These are phyloP conservation scores for Zelonia costaricensis DNA, from an alignment of 208 protist genomes.

Conservation along the genomic window DNA sequence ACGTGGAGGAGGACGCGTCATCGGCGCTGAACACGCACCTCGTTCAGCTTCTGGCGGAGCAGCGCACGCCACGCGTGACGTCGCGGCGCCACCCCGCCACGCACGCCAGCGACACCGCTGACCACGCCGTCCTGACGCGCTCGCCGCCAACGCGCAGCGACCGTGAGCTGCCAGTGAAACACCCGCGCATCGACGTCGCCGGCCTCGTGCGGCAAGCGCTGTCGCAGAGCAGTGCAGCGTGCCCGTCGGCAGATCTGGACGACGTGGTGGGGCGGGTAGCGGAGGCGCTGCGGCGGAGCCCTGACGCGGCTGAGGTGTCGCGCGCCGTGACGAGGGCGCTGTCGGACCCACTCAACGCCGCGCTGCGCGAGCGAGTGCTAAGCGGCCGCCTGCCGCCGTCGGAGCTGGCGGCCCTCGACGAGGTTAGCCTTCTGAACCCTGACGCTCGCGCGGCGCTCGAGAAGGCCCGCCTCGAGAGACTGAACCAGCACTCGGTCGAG, in stretches of 20 bases:
- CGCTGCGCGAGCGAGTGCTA: conserved; percentile 38
- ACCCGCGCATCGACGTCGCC: conserved; percentile 10
- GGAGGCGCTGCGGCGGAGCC: conserved; percentile 18
- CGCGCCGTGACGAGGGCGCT: conserved; percentile 44
- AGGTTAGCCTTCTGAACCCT: conserved; percentile 52
- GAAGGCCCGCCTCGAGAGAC: conserved; percentile 24
- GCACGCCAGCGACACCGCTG: neutral
- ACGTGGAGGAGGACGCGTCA: neutral
- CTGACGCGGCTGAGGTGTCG: conserved; percentile 34
- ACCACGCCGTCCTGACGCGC: neutral
- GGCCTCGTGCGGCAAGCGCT: conserved; percentile 23
- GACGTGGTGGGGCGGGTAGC: conserved; percentile 25
- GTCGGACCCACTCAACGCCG: conserved; percentile 50
- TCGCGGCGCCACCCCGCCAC: conserved; percentile 1
- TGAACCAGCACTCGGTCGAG: conserved; percentile 54
- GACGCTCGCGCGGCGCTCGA: conserved; percentile 26
- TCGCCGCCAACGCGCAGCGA: neutral
- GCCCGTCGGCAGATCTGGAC: conserved; percentile 3
- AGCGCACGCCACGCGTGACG: conserved; percentile 10
- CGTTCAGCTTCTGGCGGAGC: conserved; percentile 7
- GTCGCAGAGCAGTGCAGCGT: neutral
- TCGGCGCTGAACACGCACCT: conserved; percentile 13
- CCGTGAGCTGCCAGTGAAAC: conserved; percentile 4
- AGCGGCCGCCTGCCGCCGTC: conserved; percentile 19
- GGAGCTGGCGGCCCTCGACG: conserved; percentile 38